Evolutionary conservation across 2,329 filamentous ascomycete species (phyloP), one percentile per base, ranked within the genome.

Genomic region (Aureobasidium leucospermi): DNA sequence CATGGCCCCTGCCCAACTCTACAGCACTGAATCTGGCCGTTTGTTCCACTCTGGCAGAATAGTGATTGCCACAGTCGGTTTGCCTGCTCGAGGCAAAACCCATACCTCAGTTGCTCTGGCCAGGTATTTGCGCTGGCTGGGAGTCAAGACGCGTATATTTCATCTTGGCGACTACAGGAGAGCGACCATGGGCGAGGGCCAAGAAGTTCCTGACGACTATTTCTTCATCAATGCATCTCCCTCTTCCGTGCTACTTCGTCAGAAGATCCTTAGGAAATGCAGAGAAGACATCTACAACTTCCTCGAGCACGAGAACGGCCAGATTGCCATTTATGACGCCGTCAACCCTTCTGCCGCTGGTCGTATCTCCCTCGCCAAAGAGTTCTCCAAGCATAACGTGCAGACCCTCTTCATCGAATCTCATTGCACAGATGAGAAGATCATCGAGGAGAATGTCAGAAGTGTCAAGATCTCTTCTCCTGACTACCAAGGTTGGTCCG

Each of bases 381-480:
- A 99, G 69, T 96, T 99, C 71, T 87, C 89, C n/a, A 97, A 96
- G 76, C 90, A 96, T 71, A 90, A 96, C 69, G 92, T 99, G 60
- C 68, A 96, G 85, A 97, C 94, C 0, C 80, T 99, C 10, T 99
- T 97, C 75, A 93, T 99, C 57, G 94, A 99, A 74, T 97, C 92
- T 1, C 92, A 86, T 70, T 96, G 96, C 65, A 90, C 95, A 60
- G 92, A 99, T 68, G 88, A 96, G 68, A 85, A 85, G 48, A 96
- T 99, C 61, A 88, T 99, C 39, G 89, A 93, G 67, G 94, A 99
- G 72, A 99, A 99, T 71, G 94, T 96, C 52, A 87, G 93, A 60
- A 94, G 90, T 64, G 94, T 99, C 70, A 99, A 99, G 75, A 99
- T 99, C 59, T 95, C 90, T 2, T 97, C 93, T 0, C 95, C 94